phyloP scores from a whole-genome alignment of 2,329 filamentous ascomycete species.

The Fusarium musae region DNA sequence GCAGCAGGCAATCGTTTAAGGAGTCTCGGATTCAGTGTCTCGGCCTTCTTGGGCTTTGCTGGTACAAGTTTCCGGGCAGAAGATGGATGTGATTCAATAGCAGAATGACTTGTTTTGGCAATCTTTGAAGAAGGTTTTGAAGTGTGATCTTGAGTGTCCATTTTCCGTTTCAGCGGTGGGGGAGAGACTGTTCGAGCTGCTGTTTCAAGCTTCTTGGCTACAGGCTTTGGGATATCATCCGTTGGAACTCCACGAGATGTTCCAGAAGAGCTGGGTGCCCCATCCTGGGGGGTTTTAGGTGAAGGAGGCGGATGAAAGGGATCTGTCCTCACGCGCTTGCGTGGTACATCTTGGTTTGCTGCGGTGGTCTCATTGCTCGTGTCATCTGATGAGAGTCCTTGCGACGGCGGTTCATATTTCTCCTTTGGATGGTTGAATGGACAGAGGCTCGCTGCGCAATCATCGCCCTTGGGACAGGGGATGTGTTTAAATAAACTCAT shows the following conservation, averaged over 20 bases:
- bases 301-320: slow-evolving; percentile 20
- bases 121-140: slow-evolving; percentile 12
- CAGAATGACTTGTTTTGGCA: slow-evolving; percentile 3
- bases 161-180: slow-evolving; percentile 47
- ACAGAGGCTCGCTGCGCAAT: slow-evolving; percentile 61
- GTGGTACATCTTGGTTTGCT: slow-evolving; percentile 44
- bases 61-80: slow-evolving; percentile 26
- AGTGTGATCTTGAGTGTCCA: slow-evolving; percentile 9
- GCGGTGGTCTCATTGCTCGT: slow-evolving; percentile 8
- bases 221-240: neutral
- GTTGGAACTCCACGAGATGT: slow-evolving; percentile 4
- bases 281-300: slow-evolving; percentile 9
- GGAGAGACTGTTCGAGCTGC: slow-evolving; percentile 49
- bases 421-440: slow-evolving; percentile 60
- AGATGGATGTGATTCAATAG: slow-evolving; percentile 32
- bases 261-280: slow-evolving; percentile 5
- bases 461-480: slow-evolving; percentile 61
- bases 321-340: slow-evolving; percentile 47
- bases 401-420: slow-evolving; percentile 21
- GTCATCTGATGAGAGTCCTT: neutral
- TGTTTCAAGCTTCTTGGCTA: slow-evolving; percentile 34
- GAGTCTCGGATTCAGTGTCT: slow-evolving; percentile 74
- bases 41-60: slow-evolving; percentile 49
- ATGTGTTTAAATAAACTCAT: slow-evolving; percentile 60
- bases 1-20: slow-evolving; percentile 67